These are phyloP conservation scores for Blastocystis sp. DNA, from an alignment of 352 stramenopile genomes.

Conservation along the genomic window DNA sequence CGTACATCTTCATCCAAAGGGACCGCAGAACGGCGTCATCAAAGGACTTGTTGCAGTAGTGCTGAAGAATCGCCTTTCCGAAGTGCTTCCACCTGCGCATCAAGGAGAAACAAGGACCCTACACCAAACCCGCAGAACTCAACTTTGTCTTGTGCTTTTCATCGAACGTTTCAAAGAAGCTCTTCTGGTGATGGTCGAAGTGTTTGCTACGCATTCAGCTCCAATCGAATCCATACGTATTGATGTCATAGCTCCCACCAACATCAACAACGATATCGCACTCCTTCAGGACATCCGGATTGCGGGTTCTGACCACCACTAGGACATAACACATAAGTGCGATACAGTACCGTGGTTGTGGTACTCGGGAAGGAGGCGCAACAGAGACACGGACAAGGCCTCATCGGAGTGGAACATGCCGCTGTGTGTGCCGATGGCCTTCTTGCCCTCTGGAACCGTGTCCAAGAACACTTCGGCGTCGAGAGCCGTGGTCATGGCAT, in stretches of 20 bases:
- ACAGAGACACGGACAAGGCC: conserved; percentile 25
- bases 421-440: conserved; percentile 54
- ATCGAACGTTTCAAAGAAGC: conserved; percentile 33
- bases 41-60: neutral
- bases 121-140: conserved; percentile 64
- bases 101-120: neutral
- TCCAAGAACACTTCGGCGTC: neutral
- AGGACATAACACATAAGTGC: neutral
- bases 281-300: conserved; percentile 42
- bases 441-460: conserved; percentile 22
- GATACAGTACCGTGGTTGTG: conserved; percentile 16
- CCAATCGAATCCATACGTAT: neutral
- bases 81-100: conserved; percentile 29
- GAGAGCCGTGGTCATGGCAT: neutral
- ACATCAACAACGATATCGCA: conserved; percentile 70
- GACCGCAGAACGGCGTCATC: neutral
- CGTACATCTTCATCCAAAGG: conserved; percentile 57
- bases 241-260: conserved; percentile 23
- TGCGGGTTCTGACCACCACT: conserved; percentile 50
- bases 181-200: conserved; percentile 55
- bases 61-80: conserved; percentile 35
- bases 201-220: conserved; percentile 8
- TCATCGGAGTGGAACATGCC: conserved; percentile 67
- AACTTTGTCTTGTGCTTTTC: conserved; percentile 59
- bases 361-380: conserved; percentile 48